A percentile compares a stretch with the other conserved stretches of the same genome.
phyloP scores from a whole-genome alignment of 106 monocot genomes.

The Gastrodia elata region DNA sequence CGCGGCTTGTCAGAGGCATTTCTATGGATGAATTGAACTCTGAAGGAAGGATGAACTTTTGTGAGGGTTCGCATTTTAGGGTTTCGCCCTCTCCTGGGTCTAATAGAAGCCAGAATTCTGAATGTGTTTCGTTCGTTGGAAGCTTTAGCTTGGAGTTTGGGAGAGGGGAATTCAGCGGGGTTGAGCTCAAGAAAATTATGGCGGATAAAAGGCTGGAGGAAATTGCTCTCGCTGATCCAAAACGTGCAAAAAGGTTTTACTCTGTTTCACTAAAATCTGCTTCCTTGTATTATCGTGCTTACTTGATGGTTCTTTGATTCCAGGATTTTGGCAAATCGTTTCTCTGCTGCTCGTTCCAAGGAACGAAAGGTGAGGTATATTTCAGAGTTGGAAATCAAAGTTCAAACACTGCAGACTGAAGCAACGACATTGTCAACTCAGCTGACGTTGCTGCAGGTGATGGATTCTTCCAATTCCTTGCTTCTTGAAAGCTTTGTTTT shows the following conservation, averaged over 20 bases:
- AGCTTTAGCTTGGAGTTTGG: constrained; percentile 43
- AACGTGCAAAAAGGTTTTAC: constrained; percentile 42
- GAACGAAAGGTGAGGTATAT: constrained; percentile 69
- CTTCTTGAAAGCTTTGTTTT: neutral
- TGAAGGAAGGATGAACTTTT: constrained; percentile 29
- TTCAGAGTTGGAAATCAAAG: constrained; percentile 65
- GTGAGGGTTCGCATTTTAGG: neutral
- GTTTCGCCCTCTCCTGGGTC: constrained; percentile 12
- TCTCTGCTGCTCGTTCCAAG: constrained; percentile 77
- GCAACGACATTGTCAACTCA: constrained; percentile 70
- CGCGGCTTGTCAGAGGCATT: constrained; percentile 32
- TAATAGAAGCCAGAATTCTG: constrained; percentile 30
- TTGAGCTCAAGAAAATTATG: constrained; percentile 56
- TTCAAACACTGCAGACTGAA: constrained; percentile 70
- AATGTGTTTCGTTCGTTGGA: constrained; percentile 13
- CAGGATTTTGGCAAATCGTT: constrained; percentile 73
- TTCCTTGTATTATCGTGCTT: neutral
- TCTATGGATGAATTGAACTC: constrained; percentile 52
- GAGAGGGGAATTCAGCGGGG: constrained; percentile 40
- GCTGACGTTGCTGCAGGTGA: constrained; percentile 57
- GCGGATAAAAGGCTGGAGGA: constrained; percentile 50
- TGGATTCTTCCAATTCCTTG: neutral
- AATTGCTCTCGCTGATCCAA: constrained; percentile 42
- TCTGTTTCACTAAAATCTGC: neutral
- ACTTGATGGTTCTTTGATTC: neutral